These are phyloP conservation scores for Pseudogymnoascus sp. DNA, from an alignment of 2,329 filamentous ascomycete genomes.

Conservation along the genomic window DNA sequence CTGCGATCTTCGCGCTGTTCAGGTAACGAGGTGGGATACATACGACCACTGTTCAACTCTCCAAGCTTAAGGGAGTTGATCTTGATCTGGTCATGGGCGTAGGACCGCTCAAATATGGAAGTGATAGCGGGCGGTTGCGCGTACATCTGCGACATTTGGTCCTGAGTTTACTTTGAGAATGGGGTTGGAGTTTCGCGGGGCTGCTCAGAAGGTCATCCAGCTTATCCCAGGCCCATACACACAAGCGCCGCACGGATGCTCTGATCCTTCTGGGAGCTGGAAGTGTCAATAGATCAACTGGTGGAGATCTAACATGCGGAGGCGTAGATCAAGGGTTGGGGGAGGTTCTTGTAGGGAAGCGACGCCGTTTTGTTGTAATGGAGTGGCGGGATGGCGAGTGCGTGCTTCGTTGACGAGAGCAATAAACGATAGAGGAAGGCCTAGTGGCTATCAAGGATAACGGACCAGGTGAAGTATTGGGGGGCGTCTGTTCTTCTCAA, in stretches of 20 bases:
- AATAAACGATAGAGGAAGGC: conserved; percentile 4
- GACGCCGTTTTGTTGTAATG: conserved; percentile 4
- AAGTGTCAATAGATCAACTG: background rate
- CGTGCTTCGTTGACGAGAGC: background rate
- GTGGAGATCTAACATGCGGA: background rate
- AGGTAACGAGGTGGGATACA: background rate
- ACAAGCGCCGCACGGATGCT: background rate
- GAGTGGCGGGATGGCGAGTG: conserved; percentile 1
- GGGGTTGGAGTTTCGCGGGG: conserved; percentile 2
- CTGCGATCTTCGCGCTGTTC: background rate
- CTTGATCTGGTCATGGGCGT: background rate
- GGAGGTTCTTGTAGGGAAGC: conserved; percentile 1
- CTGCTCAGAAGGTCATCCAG: conserved; percentile 7
- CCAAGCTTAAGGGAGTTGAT: background rate
- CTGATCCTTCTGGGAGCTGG: background rate
- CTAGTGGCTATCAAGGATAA: conserved; percentile 12
- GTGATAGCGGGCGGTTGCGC: background rate
- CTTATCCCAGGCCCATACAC: conserved; percentile 1
- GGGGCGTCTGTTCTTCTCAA: background rate
- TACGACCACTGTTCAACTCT: conserved; percentile 5
- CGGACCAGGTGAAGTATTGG: background rate
- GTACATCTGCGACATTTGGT: conserved; percentile 9
- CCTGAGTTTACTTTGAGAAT: conserved; percentile 1
- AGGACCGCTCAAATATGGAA: background rate
- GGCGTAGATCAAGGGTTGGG: background rate